A percentile compares a stretch with the other conserved stretches of the same genome.
Evolutionary conservation across 768 basidiomycete species (phyloP).

Genomic region (Tricholoma furcatifolium): DNA sequence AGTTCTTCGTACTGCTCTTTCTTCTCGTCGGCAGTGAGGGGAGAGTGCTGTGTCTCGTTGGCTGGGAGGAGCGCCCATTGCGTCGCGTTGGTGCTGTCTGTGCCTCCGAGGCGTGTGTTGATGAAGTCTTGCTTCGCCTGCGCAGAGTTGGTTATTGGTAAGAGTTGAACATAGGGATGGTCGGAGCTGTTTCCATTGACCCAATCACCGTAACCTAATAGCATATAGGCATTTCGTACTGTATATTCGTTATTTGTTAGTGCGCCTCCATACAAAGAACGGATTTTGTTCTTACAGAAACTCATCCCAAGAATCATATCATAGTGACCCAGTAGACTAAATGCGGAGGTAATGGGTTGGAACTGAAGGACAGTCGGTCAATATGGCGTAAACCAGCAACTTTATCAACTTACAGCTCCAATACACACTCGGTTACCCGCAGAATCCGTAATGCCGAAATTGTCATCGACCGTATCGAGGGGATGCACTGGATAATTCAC

Average conservation of each 20-base stretch:
- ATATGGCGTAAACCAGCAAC: background rate
- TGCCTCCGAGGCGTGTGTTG: constrained; percentile 54
- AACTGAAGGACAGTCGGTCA: constrained; percentile 49
- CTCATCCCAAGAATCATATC: constrained; percentile 85
- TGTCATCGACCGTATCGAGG: constrained; percentile 63
- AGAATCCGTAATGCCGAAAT: constrained; percentile 45
- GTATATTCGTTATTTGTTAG: background rate
- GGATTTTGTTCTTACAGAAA: constrained; percentile 50
- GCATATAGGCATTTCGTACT: constrained; percentile 78
- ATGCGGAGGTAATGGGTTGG: constrained; percentile 81
- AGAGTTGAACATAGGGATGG: constrained; percentile 69
- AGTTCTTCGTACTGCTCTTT: constrained; percentile 63
- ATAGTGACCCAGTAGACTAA: constrained; percentile 73
- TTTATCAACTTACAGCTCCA: constrained; percentile 51
- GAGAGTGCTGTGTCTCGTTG: constrained; percentile 58
- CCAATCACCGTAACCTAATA: constrained; percentile 73
- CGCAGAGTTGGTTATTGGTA: constrained; percentile 52
- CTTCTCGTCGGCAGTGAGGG: constrained; percentile 61
- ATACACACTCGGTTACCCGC: constrained; percentile 60
- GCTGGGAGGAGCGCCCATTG: constrained; percentile 61
- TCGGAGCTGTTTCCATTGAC: constrained; percentile 45
- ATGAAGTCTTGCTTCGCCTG: constrained; percentile 68
- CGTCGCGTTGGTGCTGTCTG: constrained; percentile 52
- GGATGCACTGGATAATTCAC: constrained; percentile 70
- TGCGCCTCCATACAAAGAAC: background rate